Conservation (phyloP, 768 basidiomycete species). For the Lyophyllum semitale region DNA sequence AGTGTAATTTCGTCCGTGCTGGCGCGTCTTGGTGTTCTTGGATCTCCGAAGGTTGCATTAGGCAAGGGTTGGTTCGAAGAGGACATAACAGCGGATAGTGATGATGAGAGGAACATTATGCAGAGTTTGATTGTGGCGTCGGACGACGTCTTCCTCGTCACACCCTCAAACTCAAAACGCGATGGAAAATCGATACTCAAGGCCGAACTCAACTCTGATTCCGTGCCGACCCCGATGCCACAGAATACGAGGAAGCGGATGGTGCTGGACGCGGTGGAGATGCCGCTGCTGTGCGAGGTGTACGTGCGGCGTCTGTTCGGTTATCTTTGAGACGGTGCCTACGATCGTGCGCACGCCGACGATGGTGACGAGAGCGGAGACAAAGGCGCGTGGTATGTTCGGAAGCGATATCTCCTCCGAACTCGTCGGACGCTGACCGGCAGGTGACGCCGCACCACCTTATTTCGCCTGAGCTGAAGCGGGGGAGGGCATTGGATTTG, state of each 20-base stretch:
- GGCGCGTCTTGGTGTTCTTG: slow-evolving; percentile 43
- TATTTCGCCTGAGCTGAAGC: slow-evolving; percentile 59
- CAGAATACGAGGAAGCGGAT: slow-evolving; percentile 44
- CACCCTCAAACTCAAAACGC: not conserved
- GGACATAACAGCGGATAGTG: slow-evolving; percentile 35
- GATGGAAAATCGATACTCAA: too few species aligned
- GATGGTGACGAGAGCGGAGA: not conserved
- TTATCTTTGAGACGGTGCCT: slow-evolving; percentile 6
- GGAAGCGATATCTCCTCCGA: not conserved
- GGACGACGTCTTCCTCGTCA: slow-evolving; percentile 14
- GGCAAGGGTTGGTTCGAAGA: slow-evolving; percentile 49
- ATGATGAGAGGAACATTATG: slow-evolving; percentile 30
- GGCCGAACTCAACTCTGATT: too few species aligned
- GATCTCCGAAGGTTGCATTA: slow-evolving; percentile 34
- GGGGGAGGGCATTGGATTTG: slow-evolving; percentile 27
- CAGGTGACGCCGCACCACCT: slow-evolving; percentile 73
- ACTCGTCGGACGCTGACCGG: slow-evolving; percentile 71
- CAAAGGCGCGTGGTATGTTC: not conserved
- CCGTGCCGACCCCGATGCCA: not conserved
- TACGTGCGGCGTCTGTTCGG: slow-evolving; percentile 11
- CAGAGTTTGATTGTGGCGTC: slow-evolving; percentile 4
- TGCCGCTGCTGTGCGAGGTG: slow-evolving; percentile 14
- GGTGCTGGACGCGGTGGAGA: slow-evolving; percentile 25
- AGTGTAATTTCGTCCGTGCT: slow-evolving; percentile 33
- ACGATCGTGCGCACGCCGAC: not conserved